Base-by-base conservation (phyloP, 1,284 basidiomycete genomes). In the Pyrrhoderma lamaoense region DNA sequence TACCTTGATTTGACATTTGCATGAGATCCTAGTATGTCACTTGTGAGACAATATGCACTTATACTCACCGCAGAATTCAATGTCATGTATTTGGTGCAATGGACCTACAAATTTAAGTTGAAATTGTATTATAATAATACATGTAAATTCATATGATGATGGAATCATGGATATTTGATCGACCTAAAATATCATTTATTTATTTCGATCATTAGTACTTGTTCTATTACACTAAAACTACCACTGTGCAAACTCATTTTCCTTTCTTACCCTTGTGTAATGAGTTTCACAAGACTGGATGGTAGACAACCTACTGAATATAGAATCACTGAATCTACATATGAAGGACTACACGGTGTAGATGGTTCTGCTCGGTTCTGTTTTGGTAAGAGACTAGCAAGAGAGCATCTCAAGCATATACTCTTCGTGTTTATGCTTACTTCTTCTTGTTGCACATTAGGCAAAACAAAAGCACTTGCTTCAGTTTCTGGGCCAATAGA, bases 401-500 rank as follows among this genome's bases (percentile, higher is more conserved):
- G n/a, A 16, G 43, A 37, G 47, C 35, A 37, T 39, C 13, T 9
- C 42, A 42, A 57, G 35, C 35, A 37, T 11, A 37, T 37, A 37
- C 35, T 16, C 35, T 37, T 37, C 35, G 2, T 36, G 18, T 27
- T 21, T 21, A n/a, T n/a, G 31, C 25, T 8, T 38, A 47, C 34
- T 14, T 19, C 21, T 2, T 25, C 34, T 49, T 35, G 23, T 34
- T 45, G 11, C n/a, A 43, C 42, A 21, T 18, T 21, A 77, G 76
- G 76, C 36, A 62, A 70, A 21, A 74, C 74, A 3, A 61, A 66
- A 45, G 75, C 79, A 1, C 64, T 89, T 22, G 77, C 82, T 5
- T 87, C 85, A 4, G 64, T 87, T 25, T 85, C 85, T 8, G 86
- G 87, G 0, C 87, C 87, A n/a, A 80, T 88, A 40, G 80, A 88